phyloP scores from a whole-genome alignment of 495 filamentous ascomycete genomes.

The Xylaria nigripes region DNA sequence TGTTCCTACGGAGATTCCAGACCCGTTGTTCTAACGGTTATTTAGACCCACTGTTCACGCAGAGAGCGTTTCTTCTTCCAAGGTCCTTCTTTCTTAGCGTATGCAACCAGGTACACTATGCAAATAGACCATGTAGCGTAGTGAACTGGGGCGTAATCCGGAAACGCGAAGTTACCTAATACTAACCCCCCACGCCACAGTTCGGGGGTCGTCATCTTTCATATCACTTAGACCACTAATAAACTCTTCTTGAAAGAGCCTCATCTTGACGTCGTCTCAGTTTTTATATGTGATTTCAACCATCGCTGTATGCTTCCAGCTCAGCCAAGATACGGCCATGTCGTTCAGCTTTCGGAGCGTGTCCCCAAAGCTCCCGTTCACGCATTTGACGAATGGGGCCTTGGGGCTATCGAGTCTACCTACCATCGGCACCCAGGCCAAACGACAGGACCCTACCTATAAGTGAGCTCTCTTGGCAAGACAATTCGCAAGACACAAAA shows the following conservation, averaged over 20 bases:
- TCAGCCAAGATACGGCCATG: conserved; percentile 3
- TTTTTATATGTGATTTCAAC: conserved; percentile 9
- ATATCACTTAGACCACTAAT: conserved; percentile 28
- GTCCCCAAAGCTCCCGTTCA: conserved; percentile 2
- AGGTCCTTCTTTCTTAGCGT: too few species aligned
- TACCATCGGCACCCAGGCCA: background rate
- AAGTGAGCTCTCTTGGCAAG: background rate
- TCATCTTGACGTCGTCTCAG: conserved; percentile 27
- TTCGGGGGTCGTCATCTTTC: conserved; percentile 24
- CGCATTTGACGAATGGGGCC: conserved; percentile 7
- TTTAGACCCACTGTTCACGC: too few species aligned
- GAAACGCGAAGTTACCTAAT: conserved; percentile 14
- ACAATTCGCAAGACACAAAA: background rate
- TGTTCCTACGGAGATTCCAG: too few species aligned
- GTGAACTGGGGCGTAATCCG: background rate
- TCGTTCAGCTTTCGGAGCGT: background rate
- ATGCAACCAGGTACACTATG: too few species aligned
- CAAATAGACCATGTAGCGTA: too few species aligned
- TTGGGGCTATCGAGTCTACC: conserved; percentile 5
- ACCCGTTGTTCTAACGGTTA: too few species aligned
- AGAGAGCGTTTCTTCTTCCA: too few species aligned
- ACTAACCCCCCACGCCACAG: conserved; percentile 25
- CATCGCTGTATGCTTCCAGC: conserved; percentile 11
- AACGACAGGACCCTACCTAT: conserved; percentile 1
- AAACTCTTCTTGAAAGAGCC: conserved; percentile 27